These are phyloP conservation scores for Albophoma yamanashiensis DNA, from an alignment of 2,329 filamentous ascomycete genomes.

Conservation along the genomic window DNA sequence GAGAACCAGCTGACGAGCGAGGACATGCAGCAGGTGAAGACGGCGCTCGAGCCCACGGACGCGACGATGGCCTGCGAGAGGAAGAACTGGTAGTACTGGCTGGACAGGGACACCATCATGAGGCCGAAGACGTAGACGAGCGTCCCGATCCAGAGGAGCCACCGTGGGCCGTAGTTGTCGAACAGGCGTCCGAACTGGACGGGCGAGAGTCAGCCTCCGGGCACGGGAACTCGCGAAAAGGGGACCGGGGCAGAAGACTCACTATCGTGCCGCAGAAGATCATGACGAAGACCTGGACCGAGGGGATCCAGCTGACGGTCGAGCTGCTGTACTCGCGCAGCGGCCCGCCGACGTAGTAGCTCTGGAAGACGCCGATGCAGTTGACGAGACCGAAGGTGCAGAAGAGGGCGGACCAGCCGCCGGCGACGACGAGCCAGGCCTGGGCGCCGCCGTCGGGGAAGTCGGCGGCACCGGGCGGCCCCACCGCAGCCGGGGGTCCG, in stretches of 20 bases:
- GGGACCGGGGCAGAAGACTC: too few relatives aligned
- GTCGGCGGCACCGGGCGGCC: constrained; percentile 23
- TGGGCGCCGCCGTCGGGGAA: constrained; percentile 48
- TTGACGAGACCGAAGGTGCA: constrained; percentile 34
- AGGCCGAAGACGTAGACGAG: constrained; percentile 50
- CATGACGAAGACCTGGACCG: constrained; percentile 38
- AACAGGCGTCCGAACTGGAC: constrained; percentile 45
- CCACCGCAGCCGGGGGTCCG: background rate
- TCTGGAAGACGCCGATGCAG: constrained; percentile 44
- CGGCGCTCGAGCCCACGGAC: constrained; percentile 29
- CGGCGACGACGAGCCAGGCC: constrained; percentile 47
- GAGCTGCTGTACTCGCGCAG: constrained; percentile 37
- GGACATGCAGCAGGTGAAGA: constrained; percentile 32
- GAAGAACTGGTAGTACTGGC: constrained; percentile 33
- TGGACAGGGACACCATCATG: constrained; percentile 50
- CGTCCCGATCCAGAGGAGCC: constrained; percentile 41
- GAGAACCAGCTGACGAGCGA: constrained; percentile 40
- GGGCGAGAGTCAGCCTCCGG: background rate
- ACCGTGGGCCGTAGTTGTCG: constrained; percentile 53
- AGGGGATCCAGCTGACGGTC: constrained; percentile 49
- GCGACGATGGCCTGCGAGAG: constrained; percentile 30
- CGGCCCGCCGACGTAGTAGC: constrained; percentile 42
- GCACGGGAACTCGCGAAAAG: background rate
- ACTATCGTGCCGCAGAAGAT: constrained; percentile 36
- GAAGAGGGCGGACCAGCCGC: constrained; percentile 31